Evolutionary conservation across 805 yeast genomes (phyloP), one percentile per base, ranked within the genome.

Genomic region (Barnettozyma californica): DNA sequence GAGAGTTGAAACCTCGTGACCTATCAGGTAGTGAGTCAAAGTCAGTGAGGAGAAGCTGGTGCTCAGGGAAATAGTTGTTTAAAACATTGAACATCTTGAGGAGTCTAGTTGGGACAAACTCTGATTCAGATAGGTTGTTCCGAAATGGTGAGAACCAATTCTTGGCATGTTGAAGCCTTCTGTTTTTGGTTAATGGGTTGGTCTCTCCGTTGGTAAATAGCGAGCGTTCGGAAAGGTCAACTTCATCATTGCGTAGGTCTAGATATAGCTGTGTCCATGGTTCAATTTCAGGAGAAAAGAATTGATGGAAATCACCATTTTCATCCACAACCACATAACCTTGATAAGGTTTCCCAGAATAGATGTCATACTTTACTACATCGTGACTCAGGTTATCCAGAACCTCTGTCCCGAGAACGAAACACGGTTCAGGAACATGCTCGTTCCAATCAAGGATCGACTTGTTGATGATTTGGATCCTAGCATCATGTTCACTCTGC

Each of bases 301-400:
- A 80, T 60, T 88, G 92, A 48, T 78, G 79, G 62, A 85, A 84
- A 57, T 87, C 94, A 23, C 90, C 89, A 53, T 80, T 68, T 34
- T 75, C 79, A 58, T 87, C 91, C 37, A 86, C 71, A 10, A 83
- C 74, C 2, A 87, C 95, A 54, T 84, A 80, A 0, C 92, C 95
- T 62, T 88, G 94, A 53, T 77, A 74, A 0, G 95, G 92, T 53
- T 74, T 71, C 6, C 82, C 78, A 0, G 89, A 79, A 9, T 67
- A 57, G 50, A 81, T 76, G 58, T 88, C 95, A 61, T 86, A 88
- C 33, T 92, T 73, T 4, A 88, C 76, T 25, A 85, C 77, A 61
- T 88, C 96, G 65, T 88, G 96, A 3, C 94, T 74, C 53, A 89
- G 78, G 59, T 87, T 88, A 64, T 88, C 95, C 63, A 89, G 80